These are phyloP conservation scores for Elaeis oleifera DNA, from an alignment of 202 grass and related monocot genomes.

Conservation along the genomic window DNA sequence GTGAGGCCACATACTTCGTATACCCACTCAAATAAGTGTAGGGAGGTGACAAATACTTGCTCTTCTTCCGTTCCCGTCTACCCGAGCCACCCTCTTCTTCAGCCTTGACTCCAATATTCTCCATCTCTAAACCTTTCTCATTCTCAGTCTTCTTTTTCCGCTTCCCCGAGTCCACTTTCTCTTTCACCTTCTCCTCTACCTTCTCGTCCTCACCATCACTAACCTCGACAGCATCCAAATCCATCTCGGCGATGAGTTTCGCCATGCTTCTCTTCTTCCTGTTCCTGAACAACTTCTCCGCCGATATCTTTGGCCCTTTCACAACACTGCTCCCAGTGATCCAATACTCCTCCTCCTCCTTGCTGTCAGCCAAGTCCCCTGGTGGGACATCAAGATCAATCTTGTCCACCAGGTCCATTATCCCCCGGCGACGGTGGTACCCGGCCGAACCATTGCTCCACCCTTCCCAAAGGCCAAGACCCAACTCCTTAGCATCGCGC, in stretches of 20 bases:
- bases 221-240: conserved; percentile 9
- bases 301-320: neutral
- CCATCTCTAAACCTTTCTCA: neutral
- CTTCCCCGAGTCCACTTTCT: neutral
- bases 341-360: conserved; percentile 4
- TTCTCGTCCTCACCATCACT: conserved; percentile 12
- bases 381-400: conserved; percentile 60
- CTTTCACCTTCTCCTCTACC: conserved; percentile 9
- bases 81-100: neutral
- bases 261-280: conserved; percentile 19
- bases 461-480: conserved; percentile 26
- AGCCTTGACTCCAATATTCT: neutral
- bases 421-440: conserved; percentile 28
- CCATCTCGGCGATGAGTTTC: conserved; percentile 3
- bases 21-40: conserved; percentile 1
- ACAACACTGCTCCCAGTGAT: conserved; percentile 1
- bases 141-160: neutral
- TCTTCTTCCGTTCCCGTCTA: conserved; percentile 18
- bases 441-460: conserved; percentile 23
- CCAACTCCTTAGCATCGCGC: conserved; percentile 45
- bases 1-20: neutral
- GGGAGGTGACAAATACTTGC: conserved; percentile 27
- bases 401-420: conserved; percentile 47
- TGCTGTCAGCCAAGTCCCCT: conserved; percentile 23
- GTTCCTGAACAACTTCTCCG: conserved; percentile 11